A percentile compares a stretch with the other conserved stretches of the same genome.
These are phyloP conservation scores for Epichloe glyceriae DNA, from an alignment of 2,329 filamentous ascomycete genomes.

Conservation along the genomic window DNA sequence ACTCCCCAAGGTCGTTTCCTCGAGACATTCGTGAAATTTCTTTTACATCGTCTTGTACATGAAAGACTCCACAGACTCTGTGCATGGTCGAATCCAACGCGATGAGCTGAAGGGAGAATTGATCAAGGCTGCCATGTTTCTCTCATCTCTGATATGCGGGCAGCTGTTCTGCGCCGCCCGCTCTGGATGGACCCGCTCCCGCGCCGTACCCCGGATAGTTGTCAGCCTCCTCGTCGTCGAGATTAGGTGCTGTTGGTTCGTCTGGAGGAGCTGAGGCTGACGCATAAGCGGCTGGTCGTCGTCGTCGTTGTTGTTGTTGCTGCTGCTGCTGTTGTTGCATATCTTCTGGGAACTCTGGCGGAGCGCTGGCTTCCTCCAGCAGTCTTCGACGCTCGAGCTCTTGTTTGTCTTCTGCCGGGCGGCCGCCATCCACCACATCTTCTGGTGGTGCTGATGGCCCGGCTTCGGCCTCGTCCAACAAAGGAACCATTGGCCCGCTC, in stretches of 20 bases:
- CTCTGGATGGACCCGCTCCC: conserved; percentile 13
- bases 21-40: not conserved
- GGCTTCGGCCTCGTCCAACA: conserved; percentile 7
- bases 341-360: conserved; percentile 44
- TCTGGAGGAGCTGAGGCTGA: conserved; percentile 15
- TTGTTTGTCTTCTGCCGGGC: conserved; percentile 55
- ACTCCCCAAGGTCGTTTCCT: not conserved
- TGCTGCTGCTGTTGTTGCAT: conserved; percentile 19
- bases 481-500: conserved; percentile 7
- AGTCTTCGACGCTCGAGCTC: conserved; percentile 57
- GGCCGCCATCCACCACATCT: conserved; percentile 25
- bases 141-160: conserved; percentile 27
- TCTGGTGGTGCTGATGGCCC: conserved; percentile 32
- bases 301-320: too few relatives aligned
- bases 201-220: conserved; percentile 21
- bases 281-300: conserved; percentile 14
- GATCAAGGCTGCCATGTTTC: not conserved
- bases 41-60: not conserved
- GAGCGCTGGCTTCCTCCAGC: conserved; percentile 51
- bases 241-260: conserved; percentile 42
- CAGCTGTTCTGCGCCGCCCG: conserved; percentile 18
- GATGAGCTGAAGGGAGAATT: not conserved
- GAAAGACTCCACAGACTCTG: not conserved
- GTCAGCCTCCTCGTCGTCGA: conserved; percentile 43
- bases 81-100: not conserved